These are phyloP conservation scores for Pseudonectria buxi DNA, from an alignment of 2,329 filamentous ascomycete genomes.

Conservation along the genomic window DNA sequence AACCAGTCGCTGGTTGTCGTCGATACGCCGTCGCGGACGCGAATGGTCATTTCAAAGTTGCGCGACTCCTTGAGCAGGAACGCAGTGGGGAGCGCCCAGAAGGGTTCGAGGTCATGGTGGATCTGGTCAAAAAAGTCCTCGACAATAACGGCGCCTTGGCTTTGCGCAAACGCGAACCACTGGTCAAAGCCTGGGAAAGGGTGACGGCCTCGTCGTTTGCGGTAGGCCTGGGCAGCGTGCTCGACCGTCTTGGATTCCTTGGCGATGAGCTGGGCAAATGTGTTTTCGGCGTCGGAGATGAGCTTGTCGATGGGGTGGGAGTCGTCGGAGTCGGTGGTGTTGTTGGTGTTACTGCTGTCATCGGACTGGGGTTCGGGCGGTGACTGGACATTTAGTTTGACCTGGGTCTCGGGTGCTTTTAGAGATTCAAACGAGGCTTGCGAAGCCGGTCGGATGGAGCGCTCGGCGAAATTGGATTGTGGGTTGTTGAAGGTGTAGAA, in stretches of 20 bases:
- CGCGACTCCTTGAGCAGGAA: slow-evolving; percentile 44
- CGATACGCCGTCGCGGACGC: slow-evolving; percentile 46
- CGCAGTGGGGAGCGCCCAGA: slow-evolving; percentile 46
- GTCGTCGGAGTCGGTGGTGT: slow-evolving; percentile 2
- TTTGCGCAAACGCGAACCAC: slow-evolving; percentile 51
- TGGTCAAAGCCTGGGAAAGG: slow-evolving; percentile 56
- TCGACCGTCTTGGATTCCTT: slow-evolving; percentile 43
- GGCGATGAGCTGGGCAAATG: slow-evolving; percentile 33
- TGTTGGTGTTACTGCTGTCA: background rate
- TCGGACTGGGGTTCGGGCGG: background rate
- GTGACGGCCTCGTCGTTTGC: slow-evolving; percentile 51
- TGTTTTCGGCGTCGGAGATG: slow-evolving; percentile 38
- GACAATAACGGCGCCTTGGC: slow-evolving; percentile 47
- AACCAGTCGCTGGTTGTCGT: slow-evolving; percentile 48
- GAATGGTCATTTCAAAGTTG: slow-evolving; percentile 56
- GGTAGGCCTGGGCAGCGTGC: slow-evolving; percentile 51
- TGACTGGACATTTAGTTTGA: background rate
- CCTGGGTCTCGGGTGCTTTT: background rate
- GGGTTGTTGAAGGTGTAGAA: slow-evolving; percentile 22
- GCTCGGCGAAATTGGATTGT: background rate
- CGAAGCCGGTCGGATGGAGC: slow-evolving; percentile 1
- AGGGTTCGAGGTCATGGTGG: slow-evolving; percentile 53
- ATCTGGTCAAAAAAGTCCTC: slow-evolving; percentile 61
- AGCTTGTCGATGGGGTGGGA: slow-evolving; percentile 47
- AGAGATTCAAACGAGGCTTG: slow-evolving; percentile 1